phyloP scores from a whole-genome alignment of 257 asterid genomes.

The Solanum neorickii region DNA sequence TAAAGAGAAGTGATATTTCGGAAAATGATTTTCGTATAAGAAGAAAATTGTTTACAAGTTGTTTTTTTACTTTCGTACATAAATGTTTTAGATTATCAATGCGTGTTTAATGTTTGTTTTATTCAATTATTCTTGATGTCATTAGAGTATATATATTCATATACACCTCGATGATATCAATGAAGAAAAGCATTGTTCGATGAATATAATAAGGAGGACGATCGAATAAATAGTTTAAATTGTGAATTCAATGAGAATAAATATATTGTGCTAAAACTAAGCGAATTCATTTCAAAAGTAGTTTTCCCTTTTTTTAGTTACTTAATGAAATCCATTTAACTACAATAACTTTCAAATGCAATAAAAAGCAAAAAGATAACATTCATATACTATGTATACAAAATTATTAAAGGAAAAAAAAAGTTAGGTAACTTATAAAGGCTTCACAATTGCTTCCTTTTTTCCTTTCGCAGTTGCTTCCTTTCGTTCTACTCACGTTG shows the following conservation, averaged over 20 bases:
- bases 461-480: not conserved
- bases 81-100: too few relatives aligned
- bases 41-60: not conserved
- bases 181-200: too few relatives aligned
- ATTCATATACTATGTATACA: not conserved
- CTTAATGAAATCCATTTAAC: not conserved
- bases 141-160: too few relatives aligned
- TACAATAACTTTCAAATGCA: not conserved
- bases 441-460: not conserved
- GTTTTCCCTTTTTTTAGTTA: not conserved
- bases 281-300: too few relatives aligned
- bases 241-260: too few relatives aligned
- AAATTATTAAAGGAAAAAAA: not conserved
- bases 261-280: too few relatives aligned
- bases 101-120: too few relatives aligned
- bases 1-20: not conserved
- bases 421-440: not conserved
- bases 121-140: too few relatives aligned
- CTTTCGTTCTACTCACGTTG: not conserved
- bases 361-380: not conserved
- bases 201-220: fast-evolving
- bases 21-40: not conserved
- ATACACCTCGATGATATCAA: too few relatives aligned
- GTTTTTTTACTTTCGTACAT: too few relatives aligned
- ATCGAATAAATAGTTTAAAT: too few relatives aligned